Conservation (phyloP, 768 basidiomycete species). For the Serendipita sp. region DNA sequence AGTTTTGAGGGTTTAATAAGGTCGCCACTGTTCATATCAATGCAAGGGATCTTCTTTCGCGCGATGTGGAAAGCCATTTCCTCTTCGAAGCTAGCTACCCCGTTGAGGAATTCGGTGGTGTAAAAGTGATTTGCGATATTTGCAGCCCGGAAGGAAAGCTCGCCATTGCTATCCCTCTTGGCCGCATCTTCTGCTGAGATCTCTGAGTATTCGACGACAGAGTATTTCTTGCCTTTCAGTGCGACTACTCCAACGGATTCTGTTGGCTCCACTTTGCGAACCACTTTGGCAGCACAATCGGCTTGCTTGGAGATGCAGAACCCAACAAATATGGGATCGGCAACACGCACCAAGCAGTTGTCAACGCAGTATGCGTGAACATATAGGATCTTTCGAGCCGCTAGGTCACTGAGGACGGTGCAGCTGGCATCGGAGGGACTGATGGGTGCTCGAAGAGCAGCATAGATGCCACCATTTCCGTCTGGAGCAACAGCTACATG, state of each 20-base stretch:
- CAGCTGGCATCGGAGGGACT: constrained; percentile 33
- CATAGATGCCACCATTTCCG: constrained; percentile 94
- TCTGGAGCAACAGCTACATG: constrained; percentile 90
- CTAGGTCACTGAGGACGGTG: constrained; percentile 75
- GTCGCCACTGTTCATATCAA: constrained; percentile 54
- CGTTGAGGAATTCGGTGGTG: constrained; percentile 66
- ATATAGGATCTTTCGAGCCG: constrained; percentile 59
- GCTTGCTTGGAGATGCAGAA: constrained; percentile 79
- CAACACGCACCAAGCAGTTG: constrained; percentile 95
- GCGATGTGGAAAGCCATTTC: constrained; percentile 95
- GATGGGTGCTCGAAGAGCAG: constrained; percentile 70
- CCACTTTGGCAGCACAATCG: constrained; percentile 91
- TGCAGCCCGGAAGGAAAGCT: constrained; percentile 80
- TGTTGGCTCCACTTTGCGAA: constrained; percentile 68
- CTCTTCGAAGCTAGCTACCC: constrained; percentile 65
- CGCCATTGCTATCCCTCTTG: constrained; percentile 46
- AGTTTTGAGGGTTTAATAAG: constrained; percentile 65
- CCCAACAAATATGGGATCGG: constrained; percentile 93
- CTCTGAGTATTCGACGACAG: constrained; percentile 96
- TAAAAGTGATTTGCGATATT: constrained; percentile 99
- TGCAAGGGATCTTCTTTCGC: constrained; percentile 85
- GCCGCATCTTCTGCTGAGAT: constrained; percentile 79
- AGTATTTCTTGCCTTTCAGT: constrained; percentile 61
- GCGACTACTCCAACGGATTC: constrained; percentile 96
- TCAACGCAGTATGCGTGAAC: constrained; percentile 96